These are phyloP conservation scores for Stachybotrys elegans DNA, from an alignment of 2,329 filamentous ascomycete species.

Conservation along the genomic window DNA sequence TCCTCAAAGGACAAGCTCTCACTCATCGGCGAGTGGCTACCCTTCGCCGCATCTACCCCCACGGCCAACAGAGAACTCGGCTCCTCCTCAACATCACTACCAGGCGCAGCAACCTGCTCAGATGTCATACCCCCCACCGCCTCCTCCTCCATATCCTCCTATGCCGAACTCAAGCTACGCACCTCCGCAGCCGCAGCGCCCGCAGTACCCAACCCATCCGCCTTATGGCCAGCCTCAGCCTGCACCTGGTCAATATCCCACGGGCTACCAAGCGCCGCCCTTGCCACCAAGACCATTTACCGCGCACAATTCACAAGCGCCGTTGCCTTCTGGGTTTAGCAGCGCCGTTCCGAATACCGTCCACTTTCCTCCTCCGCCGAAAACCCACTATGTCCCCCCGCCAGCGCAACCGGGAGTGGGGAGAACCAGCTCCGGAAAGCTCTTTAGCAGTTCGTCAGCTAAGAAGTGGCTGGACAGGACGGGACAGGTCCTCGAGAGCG, in stretches of 20 bases:
- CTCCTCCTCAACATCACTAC: background rate
- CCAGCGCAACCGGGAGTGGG: slow-evolving; percentile 8
- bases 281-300: slow-evolving; percentile 19
- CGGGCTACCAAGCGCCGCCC: slow-evolving; percentile 14
- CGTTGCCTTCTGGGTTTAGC: slow-evolving; percentile 15
- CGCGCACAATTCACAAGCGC: slow-evolving; percentile 10
- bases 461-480: slow-evolving; percentile 31
- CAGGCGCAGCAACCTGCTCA: background rate
- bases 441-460: slow-evolving; percentile 27
- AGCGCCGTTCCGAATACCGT: slow-evolving; percentile 16
- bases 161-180: background rate
- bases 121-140: background rate
- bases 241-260: slow-evolving; percentile 5
- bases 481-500: slow-evolving; percentile 27
- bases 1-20: too few relatives aligned
- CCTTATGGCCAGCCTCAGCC: slow-evolving; percentile 10
- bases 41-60: background rate
- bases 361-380: slow-evolving; percentile 25
- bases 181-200: slow-evolving; percentile 13
- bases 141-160: background rate
- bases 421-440: slow-evolving; percentile 12
- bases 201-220: slow-evolving; percentile 16
- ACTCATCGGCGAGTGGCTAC: too few relatives aligned
- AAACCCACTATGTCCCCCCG: slow-evolving; percentile 22
- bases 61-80: background rate